Base-by-base conservation (phyloP, 441 rosid species). In the Populus hybrid region DNA sequence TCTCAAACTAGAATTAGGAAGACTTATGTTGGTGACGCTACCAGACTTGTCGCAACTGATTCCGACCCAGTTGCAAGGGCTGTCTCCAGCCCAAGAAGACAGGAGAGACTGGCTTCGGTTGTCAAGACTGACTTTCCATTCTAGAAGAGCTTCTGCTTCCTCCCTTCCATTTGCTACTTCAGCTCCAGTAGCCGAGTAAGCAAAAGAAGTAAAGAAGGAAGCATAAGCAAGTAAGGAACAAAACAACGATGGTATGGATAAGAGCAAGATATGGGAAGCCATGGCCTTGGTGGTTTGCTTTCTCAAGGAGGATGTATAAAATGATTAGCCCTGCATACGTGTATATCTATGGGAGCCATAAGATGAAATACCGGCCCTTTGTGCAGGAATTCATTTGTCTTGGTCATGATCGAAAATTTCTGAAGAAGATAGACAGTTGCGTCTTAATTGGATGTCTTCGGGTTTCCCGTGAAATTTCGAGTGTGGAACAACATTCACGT, bases 1-100 rank as follows among this genome's bases (percentile, higher is more conserved):
- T 66, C 16, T 53, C 11, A 80, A 40, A 72, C 73, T 45, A 28
- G 65, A 35, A 56, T 67, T 28, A 7, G n/a, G 3, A 0, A 80
- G 79, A 31, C 33, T 75, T 14, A 80, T 65, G 16, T 71, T 69
- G n/a, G 73, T 38, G 23, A 80, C 69, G 1, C 76, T 75, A 33
- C 35, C 35, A 33, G 35, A 33, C 35, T 33, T 33, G 35, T 6
- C 6, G 7, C 35, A 33, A 33, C n/a, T 24, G 26, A 80, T 56
- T 9, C 82, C 82, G 53, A 10, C 9, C 79, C 79, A 33, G 7
- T 33, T 33, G 7, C 35, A 68, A 9, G 50, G 50, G 71, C 50
- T 61, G 69, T 31, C n/a, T 72, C 64, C 64, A 5, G 74, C 38
- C 74, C 74, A 26, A 1, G 76, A 74, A 33, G 53, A 74, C 56